phyloP scores from a whole-genome alignment of 306 rosid genomes.

The Cucumis hystrix region DNA sequence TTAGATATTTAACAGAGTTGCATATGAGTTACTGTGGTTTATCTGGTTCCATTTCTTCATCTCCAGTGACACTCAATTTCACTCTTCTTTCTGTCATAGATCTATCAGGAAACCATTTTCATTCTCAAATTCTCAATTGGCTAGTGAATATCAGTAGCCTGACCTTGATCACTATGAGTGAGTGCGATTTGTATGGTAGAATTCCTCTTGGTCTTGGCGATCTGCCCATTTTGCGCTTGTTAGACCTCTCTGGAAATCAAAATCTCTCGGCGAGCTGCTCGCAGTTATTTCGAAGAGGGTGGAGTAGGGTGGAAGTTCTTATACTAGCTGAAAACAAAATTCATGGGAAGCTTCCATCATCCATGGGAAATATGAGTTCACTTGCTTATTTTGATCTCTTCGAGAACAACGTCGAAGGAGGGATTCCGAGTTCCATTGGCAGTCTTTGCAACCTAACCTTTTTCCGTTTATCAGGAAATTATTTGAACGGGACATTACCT shows the following conservation, averaged over 20 bases:
- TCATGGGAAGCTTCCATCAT: slow-evolving; percentile 24
- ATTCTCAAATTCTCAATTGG: slow-evolving; percentile 31
- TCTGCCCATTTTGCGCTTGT: slow-evolving; percentile 14
- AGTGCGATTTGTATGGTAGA: slow-evolving; percentile 17
- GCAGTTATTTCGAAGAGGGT: slow-evolving; percentile 19
- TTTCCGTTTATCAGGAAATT: slow-evolving; percentile 7
- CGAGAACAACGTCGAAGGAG: slow-evolving; percentile 7
- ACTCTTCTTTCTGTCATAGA: slow-evolving; percentile 28
- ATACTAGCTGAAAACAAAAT: slow-evolving; percentile 5
- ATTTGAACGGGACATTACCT: slow-evolving; percentile 22
- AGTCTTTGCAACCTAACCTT: slow-evolving; percentile 9
- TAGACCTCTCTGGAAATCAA: not conserved
- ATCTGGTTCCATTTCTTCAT: slow-evolving; percentile 14
- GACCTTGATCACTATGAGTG: slow-evolving; percentile 2
- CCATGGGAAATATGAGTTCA: slow-evolving; percentile 29
- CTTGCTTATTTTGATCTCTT: slow-evolving; percentile 16
- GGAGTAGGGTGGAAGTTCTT: slow-evolving; percentile 18
- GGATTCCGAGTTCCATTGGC: slow-evolving; percentile 27
- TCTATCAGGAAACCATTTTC: slow-evolving; percentile 8
- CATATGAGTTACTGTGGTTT: slow-evolving; percentile 11
- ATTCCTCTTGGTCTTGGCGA: slow-evolving; percentile 30
- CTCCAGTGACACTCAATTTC: slow-evolving; percentile 12
- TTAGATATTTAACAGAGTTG: slow-evolving; percentile 21
- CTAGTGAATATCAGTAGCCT: slow-evolving; percentile 25
- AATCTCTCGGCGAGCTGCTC: slow-evolving; percentile 26